Percentiles rank a stretch among this genome's conserved stretches.
Evolutionary conservation across 1,284 basidiomycete genomes (phyloP).

Genomic region (Paramarasmius palmivorus): DNA sequence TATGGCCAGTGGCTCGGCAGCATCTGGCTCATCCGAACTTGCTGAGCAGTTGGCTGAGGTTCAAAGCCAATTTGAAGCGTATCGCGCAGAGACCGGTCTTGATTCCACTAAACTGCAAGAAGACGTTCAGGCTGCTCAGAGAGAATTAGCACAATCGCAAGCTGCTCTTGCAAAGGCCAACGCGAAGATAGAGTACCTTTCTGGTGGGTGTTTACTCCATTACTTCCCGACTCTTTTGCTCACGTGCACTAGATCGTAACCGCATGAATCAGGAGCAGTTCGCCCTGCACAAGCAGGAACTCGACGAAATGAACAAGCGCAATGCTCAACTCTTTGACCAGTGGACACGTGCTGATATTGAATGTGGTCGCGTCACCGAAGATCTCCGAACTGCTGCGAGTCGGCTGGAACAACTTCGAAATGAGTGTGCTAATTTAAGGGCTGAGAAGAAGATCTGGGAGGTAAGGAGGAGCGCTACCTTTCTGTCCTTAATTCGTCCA

Average conservation of each 20-base stretch:
- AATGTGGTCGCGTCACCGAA: constrained; percentile 62
- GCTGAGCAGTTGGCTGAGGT: constrained; percentile 68
- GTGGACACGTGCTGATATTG: constrained; percentile 66
- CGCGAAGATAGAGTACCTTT: constrained; percentile 75
- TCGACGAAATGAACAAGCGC: constrained; percentile 61
- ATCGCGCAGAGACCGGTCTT: constrained; percentile 75
- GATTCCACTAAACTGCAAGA: constrained; percentile 73
- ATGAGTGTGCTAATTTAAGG: constrained; percentile 82
- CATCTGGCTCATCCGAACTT: constrained; percentile 25
- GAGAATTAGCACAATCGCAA: constrained; percentile 66
- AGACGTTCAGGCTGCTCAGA: constrained; percentile 63
- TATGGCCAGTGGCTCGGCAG: constrained; percentile 31
- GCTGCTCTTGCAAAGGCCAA: constrained; percentile 78
- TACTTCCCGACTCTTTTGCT: constrained; percentile 1
- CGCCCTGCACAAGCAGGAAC: constrained; percentile 52
- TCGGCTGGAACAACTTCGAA: constrained; percentile 73
- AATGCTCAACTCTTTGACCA: constrained; percentile 72
- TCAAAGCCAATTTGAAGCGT: constrained; percentile 75
- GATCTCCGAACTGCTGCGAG: constrained; percentile 60
- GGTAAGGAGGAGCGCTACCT: constrained; percentile 43
- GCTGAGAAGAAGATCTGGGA: constrained; percentile 94
- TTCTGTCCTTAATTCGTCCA: not conserved
- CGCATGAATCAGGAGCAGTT: constrained; percentile 67
- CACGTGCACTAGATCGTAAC: constrained; percentile 53
- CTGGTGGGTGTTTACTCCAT: constrained; percentile 47